These are phyloP conservation scores for Monilinia aucupariae DNA, from an alignment of 2,329 filamentous ascomycete genomes.

Conservation along the genomic window DNA sequence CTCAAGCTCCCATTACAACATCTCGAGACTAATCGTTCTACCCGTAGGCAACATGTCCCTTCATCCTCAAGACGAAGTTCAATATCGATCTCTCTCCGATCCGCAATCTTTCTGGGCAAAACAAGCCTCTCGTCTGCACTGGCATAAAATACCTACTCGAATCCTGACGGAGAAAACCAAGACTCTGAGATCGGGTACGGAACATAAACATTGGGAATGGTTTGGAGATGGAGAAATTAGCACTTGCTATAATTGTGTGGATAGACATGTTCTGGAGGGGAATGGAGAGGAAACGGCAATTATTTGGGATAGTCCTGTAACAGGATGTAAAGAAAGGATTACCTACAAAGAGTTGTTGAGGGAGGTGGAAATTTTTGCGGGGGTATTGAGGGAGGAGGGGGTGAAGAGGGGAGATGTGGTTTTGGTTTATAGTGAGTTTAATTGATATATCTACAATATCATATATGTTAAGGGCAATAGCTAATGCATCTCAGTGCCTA, in stretches of 20 bases:
- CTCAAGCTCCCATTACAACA: not conserved
- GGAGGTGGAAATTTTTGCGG: conserved; percentile 77
- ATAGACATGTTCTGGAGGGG: conserved; percentile 80
- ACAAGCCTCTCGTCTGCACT: conserved; percentile 70
- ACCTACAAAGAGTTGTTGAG: conserved; percentile 71
- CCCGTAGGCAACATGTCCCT: conserved; percentile 23
- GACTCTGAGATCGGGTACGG: conserved; percentile 54
- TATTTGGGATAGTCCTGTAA: conserved; percentile 83
- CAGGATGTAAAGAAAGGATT: conserved; percentile 61
- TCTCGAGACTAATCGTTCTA: not conserved
- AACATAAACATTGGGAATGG: conserved; percentile 80
- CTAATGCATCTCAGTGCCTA: conserved; percentile 63
- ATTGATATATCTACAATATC: too few species aligned
- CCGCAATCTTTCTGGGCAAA: conserved; percentile 69
- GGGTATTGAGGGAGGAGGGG: conserved; percentile 74
- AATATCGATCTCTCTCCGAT: conserved; percentile 53
- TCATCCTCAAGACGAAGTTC: conserved; percentile 35
- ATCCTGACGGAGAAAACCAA: conserved; percentile 58
- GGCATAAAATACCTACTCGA: conserved; percentile 69
- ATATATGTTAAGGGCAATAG: conserved; percentile 12
- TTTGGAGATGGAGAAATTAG: conserved; percentile 85
- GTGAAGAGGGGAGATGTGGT: conserved; percentile 81
- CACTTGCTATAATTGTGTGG: conserved; percentile 86
- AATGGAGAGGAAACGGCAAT: conserved; percentile 69
- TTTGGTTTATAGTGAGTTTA: conserved; percentile 71